These are phyloP conservation scores for Drechslerella coelobrocha DNA, from an alignment of 2,329 filamentous ascomycete genomes.

Conservation along the genomic window DNA sequence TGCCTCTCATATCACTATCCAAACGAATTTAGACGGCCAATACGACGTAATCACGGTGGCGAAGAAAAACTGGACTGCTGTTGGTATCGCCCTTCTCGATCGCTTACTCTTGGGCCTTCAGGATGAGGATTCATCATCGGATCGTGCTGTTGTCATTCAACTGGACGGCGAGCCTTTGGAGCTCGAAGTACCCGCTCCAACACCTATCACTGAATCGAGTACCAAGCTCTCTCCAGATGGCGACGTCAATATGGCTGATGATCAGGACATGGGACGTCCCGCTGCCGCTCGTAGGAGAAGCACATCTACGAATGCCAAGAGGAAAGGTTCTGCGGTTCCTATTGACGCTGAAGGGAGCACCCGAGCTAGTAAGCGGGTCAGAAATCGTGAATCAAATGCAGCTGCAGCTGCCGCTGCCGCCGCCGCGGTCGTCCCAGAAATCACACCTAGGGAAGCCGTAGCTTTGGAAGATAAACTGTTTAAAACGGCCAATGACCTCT, in stretches of 20 bases:
- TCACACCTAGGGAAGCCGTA: constrained; percentile 41
- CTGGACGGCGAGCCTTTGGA: constrained; percentile 44
- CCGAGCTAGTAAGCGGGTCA: constrained; percentile 67
- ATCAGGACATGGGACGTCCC: constrained; percentile 45
- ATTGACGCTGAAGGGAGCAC: constrained; percentile 53
- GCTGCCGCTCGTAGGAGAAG: constrained; percentile 50
- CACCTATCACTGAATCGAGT: constrained; percentile 29
- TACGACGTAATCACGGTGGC: constrained; percentile 36
- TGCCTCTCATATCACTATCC: constrained; percentile 26
- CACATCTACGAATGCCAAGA: constrained; percentile 54
- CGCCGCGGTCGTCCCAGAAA: constrained; percentile 51
- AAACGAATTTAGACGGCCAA: constrained; percentile 15
- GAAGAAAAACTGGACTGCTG: constrained; percentile 45
- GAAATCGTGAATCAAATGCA: constrained; percentile 66
- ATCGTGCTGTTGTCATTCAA: constrained; percentile 42
- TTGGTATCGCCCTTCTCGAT: constrained; percentile 39
- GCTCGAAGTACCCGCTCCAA: constrained; percentile 37
- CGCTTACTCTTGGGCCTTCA: constrained; percentile 23
- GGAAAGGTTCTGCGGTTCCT: constrained; percentile 54
- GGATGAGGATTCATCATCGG: constrained; percentile 27
- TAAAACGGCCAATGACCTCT: constrained; percentile 53
- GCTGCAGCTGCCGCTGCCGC: constrained; percentile 64
- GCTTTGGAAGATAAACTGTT: constrained; percentile 54
- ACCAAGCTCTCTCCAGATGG: constrained; percentile 46
- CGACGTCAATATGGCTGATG: constrained; percentile 54